phyloP scores from a whole-genome alignment of 2,329 filamentous ascomycete species.

The Colletotrichum sojae region DNA sequence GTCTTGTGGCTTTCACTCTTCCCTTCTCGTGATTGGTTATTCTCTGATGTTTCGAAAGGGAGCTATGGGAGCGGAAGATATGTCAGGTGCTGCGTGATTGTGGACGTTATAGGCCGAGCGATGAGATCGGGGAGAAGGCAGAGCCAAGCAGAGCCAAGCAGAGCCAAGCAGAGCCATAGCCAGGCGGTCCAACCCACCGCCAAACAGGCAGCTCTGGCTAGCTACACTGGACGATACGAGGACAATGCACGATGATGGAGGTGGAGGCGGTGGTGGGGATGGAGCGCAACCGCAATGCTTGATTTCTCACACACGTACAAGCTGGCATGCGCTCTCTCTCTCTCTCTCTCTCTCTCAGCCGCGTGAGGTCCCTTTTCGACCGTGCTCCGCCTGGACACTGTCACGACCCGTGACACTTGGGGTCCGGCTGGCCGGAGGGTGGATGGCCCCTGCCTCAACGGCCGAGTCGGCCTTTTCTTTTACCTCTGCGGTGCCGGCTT shows the following conservation, averaged over 20 bases:
- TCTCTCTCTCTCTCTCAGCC: too few relatives aligned
- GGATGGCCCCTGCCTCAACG: too few relatives aligned
- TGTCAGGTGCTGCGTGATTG: not conserved
- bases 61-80: not conserved
- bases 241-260: slow-evolving; percentile 13
- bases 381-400: too few relatives aligned
- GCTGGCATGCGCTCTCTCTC: too few relatives aligned
- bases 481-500: too few relatives aligned
- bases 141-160: not conserved
- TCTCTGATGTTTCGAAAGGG: slow-evolving; percentile 8
- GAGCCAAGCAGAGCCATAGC: not conserved
- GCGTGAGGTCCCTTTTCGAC: too few relatives aligned
- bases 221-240: not conserved
- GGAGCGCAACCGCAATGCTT: not conserved
- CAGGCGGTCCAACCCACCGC: not conserved
- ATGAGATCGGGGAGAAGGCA: slow-evolving; percentile 6
- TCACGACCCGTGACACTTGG: too few relatives aligned
- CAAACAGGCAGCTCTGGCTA: not conserved
- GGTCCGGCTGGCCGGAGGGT: too few relatives aligned
- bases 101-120: not conserved
- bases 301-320: too few relatives aligned
- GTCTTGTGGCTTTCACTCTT: not conserved
- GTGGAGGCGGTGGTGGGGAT: slow-evolving; percentile 2
- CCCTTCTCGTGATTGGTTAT: not conserved
- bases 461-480: too few relatives aligned